Conservation (phyloP, 2,329 filamentous ascomycete genomes). For the Alternaria ventricosa region DNA sequence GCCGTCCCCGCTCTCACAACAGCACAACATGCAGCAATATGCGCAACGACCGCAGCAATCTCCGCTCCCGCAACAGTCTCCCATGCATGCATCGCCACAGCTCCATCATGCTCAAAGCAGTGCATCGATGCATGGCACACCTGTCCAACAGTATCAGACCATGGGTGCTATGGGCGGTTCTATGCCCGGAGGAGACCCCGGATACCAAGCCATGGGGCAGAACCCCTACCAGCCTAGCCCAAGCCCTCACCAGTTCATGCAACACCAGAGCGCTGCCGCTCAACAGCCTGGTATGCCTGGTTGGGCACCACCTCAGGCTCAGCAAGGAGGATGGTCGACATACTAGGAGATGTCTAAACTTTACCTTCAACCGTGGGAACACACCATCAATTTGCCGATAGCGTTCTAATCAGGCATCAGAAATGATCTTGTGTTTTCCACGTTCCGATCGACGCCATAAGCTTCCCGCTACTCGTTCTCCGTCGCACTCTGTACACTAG, state of each 20-base stretch:
- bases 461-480: slow-evolving; percentile 10
- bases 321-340: slow-evolving; percentile 50
- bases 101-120: slow-evolving; percentile 54
- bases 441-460: background rate
- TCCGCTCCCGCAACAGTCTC: slow-evolving; percentile 56
- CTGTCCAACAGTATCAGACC: slow-evolving; percentile 54
- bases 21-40: slow-evolving; percentile 55
- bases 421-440: background rate
- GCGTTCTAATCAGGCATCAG: background rate
- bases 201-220: slow-evolving; percentile 56
- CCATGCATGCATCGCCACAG: slow-evolving; percentile 57
- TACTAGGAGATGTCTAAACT: slow-evolving; percentile 28
- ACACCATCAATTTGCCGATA: background rate
- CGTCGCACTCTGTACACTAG: slow-evolving; percentile 41
- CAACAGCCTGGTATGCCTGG: slow-evolving; percentile 61
- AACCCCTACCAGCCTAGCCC: slow-evolving; percentile 59
- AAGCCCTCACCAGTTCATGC: slow-evolving; percentile 56
- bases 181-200: slow-evolving; percentile 32
- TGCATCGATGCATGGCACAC: slow-evolving; percentile 51
- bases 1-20: slow-evolving; percentile 56
- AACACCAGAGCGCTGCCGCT: slow-evolving; percentile 50
- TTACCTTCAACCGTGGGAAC: background rate
- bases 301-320: slow-evolving; percentile 55
- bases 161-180: slow-evolving; percentile 54
- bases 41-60: slow-evolving; percentile 52